A percentile compares a stretch with the other conserved stretches of the same genome.
Conservation (phyloP, 768 basidiomycete species). For the Floccularia luteovirens region DNA sequence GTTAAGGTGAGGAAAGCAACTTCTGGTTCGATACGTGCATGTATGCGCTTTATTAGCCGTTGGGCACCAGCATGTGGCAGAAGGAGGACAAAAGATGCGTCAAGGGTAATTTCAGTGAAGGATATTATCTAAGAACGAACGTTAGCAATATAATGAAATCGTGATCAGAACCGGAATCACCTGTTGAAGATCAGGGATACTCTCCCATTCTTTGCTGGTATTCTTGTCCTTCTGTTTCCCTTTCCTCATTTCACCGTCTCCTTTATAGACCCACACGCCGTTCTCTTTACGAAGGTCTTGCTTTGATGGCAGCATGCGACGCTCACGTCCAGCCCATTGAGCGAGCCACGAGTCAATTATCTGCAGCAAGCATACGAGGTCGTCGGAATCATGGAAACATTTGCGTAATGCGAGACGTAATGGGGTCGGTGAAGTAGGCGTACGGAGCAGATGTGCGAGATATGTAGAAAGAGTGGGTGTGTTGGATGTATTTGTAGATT, state of each 20-base stretch:
- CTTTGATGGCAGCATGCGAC: constrained; percentile 30
- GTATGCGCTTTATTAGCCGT: constrained; percentile 37
- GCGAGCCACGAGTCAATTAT: constrained; percentile 44
- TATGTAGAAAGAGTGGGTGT: constrained; percentile 24
- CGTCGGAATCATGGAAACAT: constrained; percentile 40
- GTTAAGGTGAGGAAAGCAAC: constrained; percentile 39
- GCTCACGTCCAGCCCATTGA: constrained; percentile 24
- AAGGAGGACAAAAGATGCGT: constrained; percentile 63
- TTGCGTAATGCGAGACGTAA: constrained; percentile 46
- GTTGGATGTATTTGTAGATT: constrained; percentile 3
- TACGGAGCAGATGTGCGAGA: constrained; percentile 26
- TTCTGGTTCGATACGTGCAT: constrained; percentile 48
- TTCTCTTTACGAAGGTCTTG: constrained; percentile 30
- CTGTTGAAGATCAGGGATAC: constrained; percentile 14
- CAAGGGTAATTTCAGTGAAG: constrained; percentile 62
- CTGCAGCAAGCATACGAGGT: constrained; percentile 34
- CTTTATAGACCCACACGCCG: constrained; percentile 27
- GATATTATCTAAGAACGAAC: constrained; percentile 34
- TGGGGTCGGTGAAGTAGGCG: constrained; percentile 27
- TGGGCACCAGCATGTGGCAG: constrained; percentile 60
- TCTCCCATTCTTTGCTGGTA: constrained; percentile 20
- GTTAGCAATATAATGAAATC: not conserved
- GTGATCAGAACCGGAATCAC: not conserved
- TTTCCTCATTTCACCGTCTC: constrained; percentile 15
- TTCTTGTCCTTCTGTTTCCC: constrained; percentile 14